Evolutionary conservation across 108 stramenopile species (phyloP).

Genomic region (Nannochloropsis granulata): DNA sequence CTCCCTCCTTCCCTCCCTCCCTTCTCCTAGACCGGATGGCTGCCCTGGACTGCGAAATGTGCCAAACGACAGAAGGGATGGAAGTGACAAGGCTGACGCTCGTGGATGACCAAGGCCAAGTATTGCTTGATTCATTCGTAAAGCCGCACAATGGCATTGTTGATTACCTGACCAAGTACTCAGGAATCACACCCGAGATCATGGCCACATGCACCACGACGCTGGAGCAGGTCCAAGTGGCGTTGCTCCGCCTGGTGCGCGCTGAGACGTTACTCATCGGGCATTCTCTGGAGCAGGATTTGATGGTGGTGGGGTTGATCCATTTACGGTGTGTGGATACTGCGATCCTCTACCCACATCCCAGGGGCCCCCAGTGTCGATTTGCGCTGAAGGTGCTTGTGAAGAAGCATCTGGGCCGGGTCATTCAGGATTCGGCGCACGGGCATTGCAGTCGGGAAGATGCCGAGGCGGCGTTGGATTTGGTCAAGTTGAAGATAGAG

Average conservation of each 20-base stretch:
- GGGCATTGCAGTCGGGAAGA: conserved; percentile 35
- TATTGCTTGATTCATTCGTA: conserved; percentile 29
- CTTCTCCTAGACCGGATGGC: not conserved
- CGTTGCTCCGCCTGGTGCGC: conserved; percentile 15
- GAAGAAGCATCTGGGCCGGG: conserved; percentile 19
- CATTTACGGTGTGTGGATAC: conserved; percentile 32
- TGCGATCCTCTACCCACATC: conserved; percentile 28
- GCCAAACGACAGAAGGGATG: conserved; percentile 21
- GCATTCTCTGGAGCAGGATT: conserved; percentile 36
- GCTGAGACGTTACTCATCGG: conserved; percentile 19
- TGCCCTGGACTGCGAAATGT: conserved; percentile 40
- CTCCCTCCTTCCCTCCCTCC: not conserved
- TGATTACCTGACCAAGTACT: conserved; percentile 24
- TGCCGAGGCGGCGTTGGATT: conserved; percentile 27
- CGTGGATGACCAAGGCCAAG: conserved; percentile 10
- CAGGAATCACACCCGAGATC: conserved; percentile 27
- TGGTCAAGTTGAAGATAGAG: conserved; percentile 29
- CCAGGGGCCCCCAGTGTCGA: conserved; percentile 10
- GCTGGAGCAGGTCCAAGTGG: conserved; percentile 32
- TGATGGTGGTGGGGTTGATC: conserved; percentile 10
- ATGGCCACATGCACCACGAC: conserved; percentile 3
- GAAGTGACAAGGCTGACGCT: conserved; percentile 34
- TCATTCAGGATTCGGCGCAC: conserved; percentile 13
- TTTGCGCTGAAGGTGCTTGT: conserved; percentile 24
- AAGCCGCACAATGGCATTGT: conserved; percentile 27